Base-by-base conservation (phyloP, 2,329 filamentous ascomycete species). In the Emmonsiellopsis sp. region DNA sequence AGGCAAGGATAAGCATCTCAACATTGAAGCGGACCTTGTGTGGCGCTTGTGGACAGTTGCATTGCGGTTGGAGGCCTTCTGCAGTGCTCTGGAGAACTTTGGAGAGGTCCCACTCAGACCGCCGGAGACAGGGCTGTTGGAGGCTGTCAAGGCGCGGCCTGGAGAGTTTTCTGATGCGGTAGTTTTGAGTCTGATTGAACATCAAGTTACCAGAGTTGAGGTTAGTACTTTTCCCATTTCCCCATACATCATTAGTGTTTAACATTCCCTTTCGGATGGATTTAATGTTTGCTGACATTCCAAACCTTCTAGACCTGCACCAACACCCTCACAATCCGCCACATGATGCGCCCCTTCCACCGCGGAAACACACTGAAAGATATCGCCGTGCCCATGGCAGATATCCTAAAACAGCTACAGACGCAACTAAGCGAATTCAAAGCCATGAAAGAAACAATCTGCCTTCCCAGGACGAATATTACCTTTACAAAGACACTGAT, bases 121-220 rank as follows among this genome's bases (percentile, higher is more conserved):
- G 53, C 89, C 91, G 0, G 90, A 95, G 72, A 88, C 87, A 37
- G 86, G 88, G 60, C 73, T 97, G 53, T 74, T 96, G 59, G 89
- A 95, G 65, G 76, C 79, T 58, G 83, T 86, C 72, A 85, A 83
- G 68, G 76, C 78, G 54, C 73, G 84, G 42, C 89, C 87, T 50
- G 89, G 89, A 9, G 90, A 96, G 67, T 82, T 96, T 52, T 89
- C 91, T 31, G 93, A 97, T 75, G 79, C 82, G 51, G 92, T 95
- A 70, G 75, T 97, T 70, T 73, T 95, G 53, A 90, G 89, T 64
- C 89, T 98, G 64, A 80, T 97, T 69, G 91, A 95, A 67, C 91
- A 97, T 67, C 90, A 96, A 78, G 87, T 98, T 61, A 91, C 87
- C 67, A 83, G 93, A 64, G 94, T 98, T 67, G 93, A 98, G 83